phyloP scores from a whole-genome alignment of 2,329 filamentous ascomycete species.

The Hypoxylon sp. region DNA sequence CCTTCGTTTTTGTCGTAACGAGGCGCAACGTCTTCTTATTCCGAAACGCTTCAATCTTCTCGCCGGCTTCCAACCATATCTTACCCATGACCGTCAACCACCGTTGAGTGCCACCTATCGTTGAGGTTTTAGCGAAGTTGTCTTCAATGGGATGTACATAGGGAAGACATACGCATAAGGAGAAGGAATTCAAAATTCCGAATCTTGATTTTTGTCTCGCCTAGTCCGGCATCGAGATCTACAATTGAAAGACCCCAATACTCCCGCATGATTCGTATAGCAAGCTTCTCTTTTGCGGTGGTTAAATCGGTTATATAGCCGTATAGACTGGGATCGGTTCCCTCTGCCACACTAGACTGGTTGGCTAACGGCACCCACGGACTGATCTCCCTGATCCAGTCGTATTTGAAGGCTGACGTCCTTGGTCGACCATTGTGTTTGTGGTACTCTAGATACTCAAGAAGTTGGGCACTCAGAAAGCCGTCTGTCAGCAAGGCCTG shows the following conservation, averaged over 20 bases:
- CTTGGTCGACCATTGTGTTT: background rate
- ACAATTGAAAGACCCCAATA: conserved; percentile 66
- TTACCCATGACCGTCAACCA: conserved; percentile 55
- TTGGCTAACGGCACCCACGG: conserved; percentile 60
- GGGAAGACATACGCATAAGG: conserved; percentile 60
- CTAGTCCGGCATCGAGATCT: conserved; percentile 61
- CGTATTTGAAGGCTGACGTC: conserved; percentile 16
- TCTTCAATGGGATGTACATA: background rate
- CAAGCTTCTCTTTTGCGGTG: conserved; percentile 60
- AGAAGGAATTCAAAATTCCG: conserved; percentile 60
- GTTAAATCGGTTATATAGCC: conserved; percentile 52
- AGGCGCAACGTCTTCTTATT: conserved; percentile 54
- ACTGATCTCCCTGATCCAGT: conserved; percentile 61
- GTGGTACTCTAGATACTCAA: conserved; percentile 57
- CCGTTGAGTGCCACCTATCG: conserved; percentile 55
- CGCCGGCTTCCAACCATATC: conserved; percentile 54
- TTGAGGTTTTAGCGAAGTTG: conserved; percentile 24
- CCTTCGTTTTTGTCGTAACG: conserved; percentile 55
- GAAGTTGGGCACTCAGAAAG: conserved; percentile 64
- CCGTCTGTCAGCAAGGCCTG: conserved; percentile 58
- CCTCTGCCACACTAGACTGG: conserved; percentile 30
- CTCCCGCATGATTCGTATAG: conserved; percentile 61
- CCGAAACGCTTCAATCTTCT: conserved; percentile 57
- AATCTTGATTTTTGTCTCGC: conserved; percentile 59
- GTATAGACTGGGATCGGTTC: conserved; percentile 45